phyloP scores from a whole-genome alignment of 2,329 filamentous ascomycete genomes.

The Exophiala mesophila region DNA sequence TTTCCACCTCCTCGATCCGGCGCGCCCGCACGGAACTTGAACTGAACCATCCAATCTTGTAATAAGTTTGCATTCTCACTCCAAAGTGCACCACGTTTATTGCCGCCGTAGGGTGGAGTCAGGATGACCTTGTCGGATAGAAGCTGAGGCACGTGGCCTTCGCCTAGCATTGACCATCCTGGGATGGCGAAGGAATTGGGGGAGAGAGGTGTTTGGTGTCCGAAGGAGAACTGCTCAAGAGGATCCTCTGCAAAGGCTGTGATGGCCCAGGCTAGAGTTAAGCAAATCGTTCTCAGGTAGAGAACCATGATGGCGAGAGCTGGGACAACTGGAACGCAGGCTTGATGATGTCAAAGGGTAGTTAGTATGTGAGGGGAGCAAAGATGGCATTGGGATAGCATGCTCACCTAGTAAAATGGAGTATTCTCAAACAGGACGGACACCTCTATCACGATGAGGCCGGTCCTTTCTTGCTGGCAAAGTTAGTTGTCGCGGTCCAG shows the following conservation, averaged over 20 bases:
- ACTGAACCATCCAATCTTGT: conserved; percentile 71
- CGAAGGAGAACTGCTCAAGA: conserved; percentile 26
- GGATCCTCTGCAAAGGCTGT: conserved; percentile 19
- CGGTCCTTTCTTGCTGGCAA: not conserved
- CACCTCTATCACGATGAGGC: not conserved
- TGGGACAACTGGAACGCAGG: too few species aligned
- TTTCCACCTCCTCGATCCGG: conserved; percentile 82
- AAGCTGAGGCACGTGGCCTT: conserved; percentile 53
- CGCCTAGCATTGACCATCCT: conserved; percentile 52
- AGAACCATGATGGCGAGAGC: conserved; percentile 14
- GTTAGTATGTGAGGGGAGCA: not conserved
- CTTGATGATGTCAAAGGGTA: not conserved
- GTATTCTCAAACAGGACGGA: conserved; percentile 3
- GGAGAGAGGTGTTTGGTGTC: conserved; percentile 54
- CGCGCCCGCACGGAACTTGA: conserved; percentile 83
- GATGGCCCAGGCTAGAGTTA: conserved; percentile 13
- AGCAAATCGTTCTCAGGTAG: conserved; percentile 1
- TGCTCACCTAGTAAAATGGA: not conserved
- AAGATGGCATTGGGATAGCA: too few species aligned
- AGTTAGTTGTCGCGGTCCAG: conserved; percentile 12
- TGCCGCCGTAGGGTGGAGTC: conserved; percentile 81
- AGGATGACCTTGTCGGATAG: conserved; percentile 89
- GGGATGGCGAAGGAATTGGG: conserved; percentile 47
- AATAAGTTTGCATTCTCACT: conserved; percentile 51
- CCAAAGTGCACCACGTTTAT: conserved; percentile 80